Base-by-base conservation (phyloP, 2,329 filamentous ascomycete genomes). In the Alternaria angustiovoidea region DNA sequence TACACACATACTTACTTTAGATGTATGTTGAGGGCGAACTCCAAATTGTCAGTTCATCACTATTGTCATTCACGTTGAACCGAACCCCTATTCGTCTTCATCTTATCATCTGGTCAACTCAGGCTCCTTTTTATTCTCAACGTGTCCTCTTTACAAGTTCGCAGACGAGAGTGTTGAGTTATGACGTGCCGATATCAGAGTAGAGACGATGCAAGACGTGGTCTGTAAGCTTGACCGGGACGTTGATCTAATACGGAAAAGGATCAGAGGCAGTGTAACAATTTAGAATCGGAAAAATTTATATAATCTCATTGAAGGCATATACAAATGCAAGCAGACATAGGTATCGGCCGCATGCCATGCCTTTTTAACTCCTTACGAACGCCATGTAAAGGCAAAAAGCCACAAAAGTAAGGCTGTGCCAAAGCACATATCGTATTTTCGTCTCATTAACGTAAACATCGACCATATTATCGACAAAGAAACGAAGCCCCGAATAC, bases 401-500 rank as follows among this genome's bases (percentile, higher is more conserved):
- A 53, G 22, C 46, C 46, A 53, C 22, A 32, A 32, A 47, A 55
- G 41, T 32, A 48, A 56, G 32, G 34, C 44, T 41, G 36, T 51
- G 55, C 55, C 46, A 34, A 62, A 43, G 51, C 55, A 59, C 26
- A 47, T 18, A 38, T 46, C 34, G 22, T 54, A n/a, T 41, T 30
- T 47, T 52, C 47, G 49, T 49, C 18, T 42, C 38, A 38, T 51
- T 11, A 24, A 42, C 38, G 9, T 48, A 30, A 57, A 51, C 36
- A 47, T n/a, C 46, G 9, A 20, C 62, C 51, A 54, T 56, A 65
- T 60, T 69, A 73, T 73, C 62, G 47, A 70, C 70, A 72, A 56
- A 51, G 57, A 69, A 70, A 54, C 14, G 34, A 64, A 64, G 39
- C 34, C 18, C 32, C 16, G 39, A 12, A 26, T 16, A 12, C 43